phyloP scores from a whole-genome alignment of 2,329 filamentous ascomycete species.

The Sporothrix curviconia region DNA sequence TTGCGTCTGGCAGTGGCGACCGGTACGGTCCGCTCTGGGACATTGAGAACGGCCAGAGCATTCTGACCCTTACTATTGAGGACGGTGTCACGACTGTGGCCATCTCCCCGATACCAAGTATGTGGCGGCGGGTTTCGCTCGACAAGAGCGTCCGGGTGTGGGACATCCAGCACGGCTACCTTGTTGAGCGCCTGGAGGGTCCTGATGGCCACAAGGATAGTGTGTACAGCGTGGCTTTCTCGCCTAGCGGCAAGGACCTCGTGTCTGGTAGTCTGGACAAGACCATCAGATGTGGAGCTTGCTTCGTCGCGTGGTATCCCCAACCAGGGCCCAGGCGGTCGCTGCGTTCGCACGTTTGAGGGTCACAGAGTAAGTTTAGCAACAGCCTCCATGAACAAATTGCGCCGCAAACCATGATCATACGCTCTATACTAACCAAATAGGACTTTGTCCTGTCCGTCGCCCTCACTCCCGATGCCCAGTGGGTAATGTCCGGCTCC shows the following conservation, averaged over 20 bases:
- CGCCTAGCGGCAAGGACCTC: constrained; percentile 84
- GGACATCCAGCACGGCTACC: constrained; percentile 79
- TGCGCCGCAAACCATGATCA: no score
- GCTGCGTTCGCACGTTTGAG: constrained; percentile 94
- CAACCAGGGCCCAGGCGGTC: constrained; percentile 66
- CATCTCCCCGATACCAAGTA: constrained; percentile 93
- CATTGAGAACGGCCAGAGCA: constrained; percentile 74
- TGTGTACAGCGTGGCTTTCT: constrained; percentile 94
- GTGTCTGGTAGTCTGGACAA: constrained; percentile 94
- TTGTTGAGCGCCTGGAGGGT: constrained; percentile 87
- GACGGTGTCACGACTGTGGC: constrained; percentile 97
- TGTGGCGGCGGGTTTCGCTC: constrained; percentile 86
- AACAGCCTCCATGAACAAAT: no score
- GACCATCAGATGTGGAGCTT: constrained; percentile 98
- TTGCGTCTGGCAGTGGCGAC: constrained; percentile 92
- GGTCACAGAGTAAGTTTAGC: constrained; percentile 69
- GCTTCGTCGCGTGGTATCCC: constrained; percentile 62
- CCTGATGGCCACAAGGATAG: constrained; percentile 94
- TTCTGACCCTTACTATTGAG: constrained; percentile 83
- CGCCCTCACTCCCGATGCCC: constrained; percentile 85
- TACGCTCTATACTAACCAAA: no score
- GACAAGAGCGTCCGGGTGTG: constrained; percentile 98
- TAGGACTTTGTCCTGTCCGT: constrained; percentile 96
- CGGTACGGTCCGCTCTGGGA: constrained; percentile 95
- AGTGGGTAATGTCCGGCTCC: constrained; percentile 94